Evolutionary conservation across 441 rosid species (phyloP), one percentile per base, ranked within the genome.

Genomic region (Erysimum pusillum): DNA sequence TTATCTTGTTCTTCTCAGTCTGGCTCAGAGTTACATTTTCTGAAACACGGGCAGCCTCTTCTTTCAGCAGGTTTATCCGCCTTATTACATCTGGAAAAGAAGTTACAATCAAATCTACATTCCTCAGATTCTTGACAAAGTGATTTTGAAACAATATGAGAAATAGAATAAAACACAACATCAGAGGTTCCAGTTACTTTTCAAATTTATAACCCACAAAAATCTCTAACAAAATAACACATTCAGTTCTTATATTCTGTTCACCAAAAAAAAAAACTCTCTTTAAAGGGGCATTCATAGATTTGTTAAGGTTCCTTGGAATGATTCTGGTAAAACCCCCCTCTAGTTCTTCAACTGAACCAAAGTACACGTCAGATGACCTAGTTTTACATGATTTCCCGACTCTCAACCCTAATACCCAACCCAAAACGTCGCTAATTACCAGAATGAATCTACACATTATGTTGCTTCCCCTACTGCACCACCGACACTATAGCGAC

Each of bases 1-100:
- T 91, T 83, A 96, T 96, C 82, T 90, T 90, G 79, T 84, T 90
- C 83, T 96, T 96, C 88, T 96, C 99, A 82, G 81, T 87, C 85
- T 84, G 97, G 83, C 90, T 93, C 73, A 96, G 84, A 77, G 99
- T 91, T 20, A 83, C 86, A 86, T 93, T 93, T 80, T 91, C 99
- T 8, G 93, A 90, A 79, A 91, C 91, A 61, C 99, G 85, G 76
- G 91, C 87, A 77, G 92, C 97, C 86, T 96, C 99, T 84, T 89
- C 99, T 84, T 88, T 93, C 64, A 96, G 84, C 81, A 96, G 86
- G 82, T 89, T 92, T 81, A 90, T 87, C 78, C 97, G 97, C 82
- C 97, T 88, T 87, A 88, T 85, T 65, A 91, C 98, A 86, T 96
- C 99, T 93, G 91, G 42, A 81, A 84, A 69, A 75, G 39, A 80